These are phyloP conservation scores for Metschnikowia vanudenii DNA, from an alignment of 805 yeast genomes.

Conservation along the genomic window DNA sequence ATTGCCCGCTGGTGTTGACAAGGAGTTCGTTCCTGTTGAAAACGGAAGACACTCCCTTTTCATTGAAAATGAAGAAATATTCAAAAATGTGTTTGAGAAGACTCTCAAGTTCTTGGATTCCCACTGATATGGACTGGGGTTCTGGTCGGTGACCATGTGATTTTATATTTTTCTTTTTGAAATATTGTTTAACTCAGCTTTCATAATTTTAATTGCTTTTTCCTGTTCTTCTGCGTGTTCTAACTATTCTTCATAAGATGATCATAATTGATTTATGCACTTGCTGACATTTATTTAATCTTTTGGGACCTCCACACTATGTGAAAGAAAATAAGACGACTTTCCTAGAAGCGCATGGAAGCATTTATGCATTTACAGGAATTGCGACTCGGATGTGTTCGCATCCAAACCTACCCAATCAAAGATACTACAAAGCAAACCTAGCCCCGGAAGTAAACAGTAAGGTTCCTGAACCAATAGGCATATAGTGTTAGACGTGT, in stretches of 20 bases:
- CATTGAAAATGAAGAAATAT: slow-evolving; percentile 40
- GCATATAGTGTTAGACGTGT: no score
- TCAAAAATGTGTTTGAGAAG: slow-evolving; percentile 29
- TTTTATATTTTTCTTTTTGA: neutral
- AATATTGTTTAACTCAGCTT: neutral
- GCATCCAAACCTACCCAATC: neutral
- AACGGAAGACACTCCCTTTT: slow-evolving; percentile 46
- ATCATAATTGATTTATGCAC: no score
- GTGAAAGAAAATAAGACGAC: neutral
- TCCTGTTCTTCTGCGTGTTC: no score
- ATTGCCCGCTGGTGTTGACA: slow-evolving; percentile 34
- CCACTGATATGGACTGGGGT: neutral
- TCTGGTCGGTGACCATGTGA: no score
- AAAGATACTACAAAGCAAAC: neutral
- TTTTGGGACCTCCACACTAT: neutral
- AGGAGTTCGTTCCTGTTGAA: slow-evolving; percentile 28
- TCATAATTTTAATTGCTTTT: neutral
- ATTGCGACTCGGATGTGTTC: neutral
- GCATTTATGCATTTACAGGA: slow-evolving; percentile 6
- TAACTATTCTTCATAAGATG: no score
- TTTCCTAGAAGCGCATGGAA: slow-evolving; percentile 5
- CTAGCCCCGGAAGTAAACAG: no score
- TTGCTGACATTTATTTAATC: no score
- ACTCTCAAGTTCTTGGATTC: slow-evolving; percentile 35
- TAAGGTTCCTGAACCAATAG: no score